Evolutionary conservation across 192 early-diverging fungal genomes (phyloP), one percentile per base, ranked within the genome.

Genomic region (Linnemannia elongata): DNA sequence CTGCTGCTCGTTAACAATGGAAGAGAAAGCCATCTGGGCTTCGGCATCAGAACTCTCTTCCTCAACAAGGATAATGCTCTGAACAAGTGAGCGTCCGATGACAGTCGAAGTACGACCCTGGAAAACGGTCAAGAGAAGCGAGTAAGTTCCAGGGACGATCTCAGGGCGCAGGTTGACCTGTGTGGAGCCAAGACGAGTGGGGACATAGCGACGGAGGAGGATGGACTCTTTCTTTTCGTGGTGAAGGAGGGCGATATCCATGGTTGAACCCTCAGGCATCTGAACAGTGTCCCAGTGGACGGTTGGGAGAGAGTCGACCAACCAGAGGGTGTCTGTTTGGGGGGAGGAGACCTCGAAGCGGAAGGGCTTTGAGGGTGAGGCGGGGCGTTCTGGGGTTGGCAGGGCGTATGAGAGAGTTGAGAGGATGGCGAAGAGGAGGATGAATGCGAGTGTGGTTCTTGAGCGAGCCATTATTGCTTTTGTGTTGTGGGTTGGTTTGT

Each of bases 121-220:
- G 76, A 78, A 87, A 80, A 81, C 80, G 33, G 85, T 87, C 36
- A 87, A 70, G 6, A 87, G 55, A 12, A 87, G 49, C 10, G 85
- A 87, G 17, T 87, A 87, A 12, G 85, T 87, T 15, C 85, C 85
- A 9, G 85, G 38, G 1, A 24, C 41, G 63, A 87, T 68, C 3
- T 77, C 76, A 1, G 85, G 85, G 6, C 49, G 57, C 10, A 87
- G 33, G 57, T 81, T 87, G 76, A 87, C 85, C 27, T 66, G 30
- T 15, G 80, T 80, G n/a, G 76, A 81, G 1, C 79, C 85, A 3
- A 69, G 27, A 15, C 63, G 80, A 24, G 85, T 63, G 17, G 85
- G 80, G 42, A 87, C 85, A 55, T 87, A 86, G 57, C 84, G 84
- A 44, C 79, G 84, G 27, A 86, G 78, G 60, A 86, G 79, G 47